These are phyloP conservation scores for Dicorynia guianensis DNA, from an alignment of 306 rosid species.

Conservation along the genomic window DNA sequence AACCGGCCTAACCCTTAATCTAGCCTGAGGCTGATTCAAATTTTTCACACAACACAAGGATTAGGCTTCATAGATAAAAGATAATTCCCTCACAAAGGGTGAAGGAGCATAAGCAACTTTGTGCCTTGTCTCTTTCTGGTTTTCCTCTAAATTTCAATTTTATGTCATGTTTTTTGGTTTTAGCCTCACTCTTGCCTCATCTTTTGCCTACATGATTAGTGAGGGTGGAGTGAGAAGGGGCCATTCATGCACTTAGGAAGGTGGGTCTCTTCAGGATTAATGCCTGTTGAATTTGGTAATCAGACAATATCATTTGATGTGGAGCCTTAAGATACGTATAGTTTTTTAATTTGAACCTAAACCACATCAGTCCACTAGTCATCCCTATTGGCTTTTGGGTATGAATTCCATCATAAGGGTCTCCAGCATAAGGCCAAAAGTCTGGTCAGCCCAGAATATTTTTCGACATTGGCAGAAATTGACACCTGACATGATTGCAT, in stretches of 20 bases:
- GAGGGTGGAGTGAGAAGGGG: slow-evolving; percentile 50
- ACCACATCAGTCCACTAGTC: slow-evolving; percentile 55
- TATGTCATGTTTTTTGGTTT: slow-evolving; percentile 26
- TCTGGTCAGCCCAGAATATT: no score
- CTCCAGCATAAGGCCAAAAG: neutral
- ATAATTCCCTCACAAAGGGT: neutral
- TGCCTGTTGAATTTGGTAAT: slow-evolving; percentile 56
- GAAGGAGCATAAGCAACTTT: neutral
- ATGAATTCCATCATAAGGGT: neutral
- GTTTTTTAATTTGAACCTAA: slow-evolving; percentile 32
- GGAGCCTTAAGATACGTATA: slow-evolving; percentile 54
- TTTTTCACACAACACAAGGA: neutral
- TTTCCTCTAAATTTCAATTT: slow-evolving; percentile 31
- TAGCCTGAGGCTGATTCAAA: neutral
- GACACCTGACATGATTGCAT: slow-evolving; percentile 37
- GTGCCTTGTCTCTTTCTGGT: slow-evolving; percentile 35
- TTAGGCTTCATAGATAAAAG: neutral
- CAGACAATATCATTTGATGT: slow-evolving; percentile 57
- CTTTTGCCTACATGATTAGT: slow-evolving; percentile 61
- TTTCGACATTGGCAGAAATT: neutral
- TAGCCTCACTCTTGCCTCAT: slow-evolving; percentile 47
- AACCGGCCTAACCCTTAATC: slow-evolving; percentile 15
- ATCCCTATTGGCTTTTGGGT: slow-evolving; percentile 29
- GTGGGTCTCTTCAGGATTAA: slow-evolving; percentile 48
- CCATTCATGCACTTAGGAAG: slow-evolving; percentile 56